Evolutionary conservation across 2,329 filamentous ascomycete species (phyloP).

Genomic region (Drechslerella coelobrocha): DNA sequence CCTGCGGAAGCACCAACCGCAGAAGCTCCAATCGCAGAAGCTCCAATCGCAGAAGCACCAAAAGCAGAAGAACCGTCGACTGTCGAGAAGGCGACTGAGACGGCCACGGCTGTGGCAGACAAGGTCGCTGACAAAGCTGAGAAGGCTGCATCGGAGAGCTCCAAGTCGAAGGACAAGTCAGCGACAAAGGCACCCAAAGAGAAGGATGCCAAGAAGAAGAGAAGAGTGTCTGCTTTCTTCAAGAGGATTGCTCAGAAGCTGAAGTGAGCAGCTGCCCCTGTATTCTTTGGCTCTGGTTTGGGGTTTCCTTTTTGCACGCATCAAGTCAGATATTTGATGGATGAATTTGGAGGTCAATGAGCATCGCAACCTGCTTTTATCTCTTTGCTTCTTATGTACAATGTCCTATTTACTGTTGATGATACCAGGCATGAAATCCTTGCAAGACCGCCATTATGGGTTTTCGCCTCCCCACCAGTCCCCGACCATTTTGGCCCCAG

Average conservation of each 20-base stretch:
- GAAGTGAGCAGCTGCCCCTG: constrained; percentile 23
- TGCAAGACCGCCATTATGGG: neutral
- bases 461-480: neutral
- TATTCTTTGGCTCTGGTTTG: constrained; percentile 2
- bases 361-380: constrained; percentile 20
- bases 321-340: constrained; percentile 39
- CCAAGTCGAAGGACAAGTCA: neutral
- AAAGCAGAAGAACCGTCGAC: constrained; percentile 1
- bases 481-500: neutral
- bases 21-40: neutral
- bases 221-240: constrained; percentile 43
- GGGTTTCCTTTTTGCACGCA: constrained; percentile 1
- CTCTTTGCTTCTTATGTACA: constrained; percentile 16
- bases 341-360: constrained; percentile 25
- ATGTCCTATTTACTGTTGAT: constrained; percentile 36
- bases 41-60: neutral
- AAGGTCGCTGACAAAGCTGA: constrained; percentile 34
- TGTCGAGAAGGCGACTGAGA: constrained; percentile 19
- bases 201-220: constrained; percentile 46
- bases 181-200: constrained; percentile 20
- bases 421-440: constrained; percentile 49
- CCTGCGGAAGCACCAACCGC: too few species aligned
- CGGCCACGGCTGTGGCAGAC: constrained; percentile 10
- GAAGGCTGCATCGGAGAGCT: constrained; percentile 9
- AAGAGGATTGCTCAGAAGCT: constrained; percentile 30